Evolutionary conservation across 768 basidiomycete species (phyloP).

Genomic region (Leccinum arenicola): DNA sequence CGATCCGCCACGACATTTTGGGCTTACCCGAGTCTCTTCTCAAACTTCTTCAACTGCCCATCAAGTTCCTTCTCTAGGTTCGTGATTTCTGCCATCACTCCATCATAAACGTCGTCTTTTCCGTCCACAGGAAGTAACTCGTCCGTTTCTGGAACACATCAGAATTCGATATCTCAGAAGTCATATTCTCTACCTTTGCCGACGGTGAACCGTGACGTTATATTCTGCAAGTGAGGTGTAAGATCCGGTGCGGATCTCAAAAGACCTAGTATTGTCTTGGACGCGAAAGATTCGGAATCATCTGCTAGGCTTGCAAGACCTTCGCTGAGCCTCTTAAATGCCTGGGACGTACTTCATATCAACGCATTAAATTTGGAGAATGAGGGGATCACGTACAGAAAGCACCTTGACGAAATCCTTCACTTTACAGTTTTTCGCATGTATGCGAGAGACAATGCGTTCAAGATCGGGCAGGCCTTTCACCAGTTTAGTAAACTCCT

Average conservation of each 20-base stretch:
- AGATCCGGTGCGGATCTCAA: slow-evolving; percentile 83
- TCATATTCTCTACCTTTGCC: slow-evolving; percentile 51
- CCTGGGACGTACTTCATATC: slow-evolving; percentile 38
- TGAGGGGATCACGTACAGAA: slow-evolving; percentile 41
- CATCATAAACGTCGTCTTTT: slow-evolving; percentile 83
- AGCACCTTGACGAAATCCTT: slow-evolving; percentile 87
- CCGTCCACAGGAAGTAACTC: slow-evolving; percentile 81
- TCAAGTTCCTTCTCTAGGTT: slow-evolving; percentile 71
- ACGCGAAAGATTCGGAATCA: slow-evolving; percentile 69
- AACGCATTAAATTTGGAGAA: neutral
- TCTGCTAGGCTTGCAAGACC: slow-evolving; percentile 64
- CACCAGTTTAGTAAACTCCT: slow-evolving; percentile 68
- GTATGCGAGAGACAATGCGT: slow-evolving; percentile 91
- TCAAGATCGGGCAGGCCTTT: slow-evolving; percentile 90
- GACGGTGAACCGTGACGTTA: slow-evolving; percentile 61
- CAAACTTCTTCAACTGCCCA: slow-evolving; percentile 59
- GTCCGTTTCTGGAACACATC: slow-evolving; percentile 47
- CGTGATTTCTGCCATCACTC: slow-evolving; percentile 65
- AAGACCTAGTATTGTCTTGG: slow-evolving; percentile 70
- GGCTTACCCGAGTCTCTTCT: slow-evolving; percentile 63
- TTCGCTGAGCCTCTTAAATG: slow-evolving; percentile 70
- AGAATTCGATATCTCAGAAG: slow-evolving; percentile 18
- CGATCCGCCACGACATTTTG: slow-evolving; percentile 4
- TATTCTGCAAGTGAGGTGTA: slow-evolving; percentile 61
- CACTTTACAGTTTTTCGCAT: slow-evolving; percentile 86